Evolutionary conservation across 1,284 basidiomycete genomes (phyloP).

Genomic region (Tylopilus orsonianus): DNA sequence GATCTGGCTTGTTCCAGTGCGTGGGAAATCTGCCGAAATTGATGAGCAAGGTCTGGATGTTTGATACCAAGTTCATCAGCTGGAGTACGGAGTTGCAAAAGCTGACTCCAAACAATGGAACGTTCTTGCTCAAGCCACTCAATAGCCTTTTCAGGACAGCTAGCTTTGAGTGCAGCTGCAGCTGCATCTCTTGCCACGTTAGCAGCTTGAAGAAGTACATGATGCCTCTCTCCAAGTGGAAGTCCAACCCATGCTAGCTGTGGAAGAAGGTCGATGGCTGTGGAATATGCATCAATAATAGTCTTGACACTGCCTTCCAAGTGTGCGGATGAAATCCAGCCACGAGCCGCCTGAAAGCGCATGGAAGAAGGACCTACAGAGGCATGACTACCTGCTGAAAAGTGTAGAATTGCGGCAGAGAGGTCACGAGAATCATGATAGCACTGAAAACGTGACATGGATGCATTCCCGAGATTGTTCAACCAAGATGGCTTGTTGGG

Average conservation of each 20-base stretch:
- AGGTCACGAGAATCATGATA: background rate
- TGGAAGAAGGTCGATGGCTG: conserved; percentile 2
- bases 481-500: no score
- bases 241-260: conserved; percentile 9
- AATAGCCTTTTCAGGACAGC: background rate
- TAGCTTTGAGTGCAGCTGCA: background rate
- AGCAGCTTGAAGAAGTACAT: background rate
- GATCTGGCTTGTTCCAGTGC: background rate
- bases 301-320: background rate
- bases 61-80: background rate
- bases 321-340: background rate
- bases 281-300: background rate
- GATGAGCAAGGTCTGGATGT: background rate
- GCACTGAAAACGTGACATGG: background rate
- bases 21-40: background rate
- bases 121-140: conserved; percentile 11
- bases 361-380: background rate
- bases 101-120: conserved; percentile 3
- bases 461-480: no score
- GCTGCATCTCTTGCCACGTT: background rate
- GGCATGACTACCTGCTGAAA: background rate
- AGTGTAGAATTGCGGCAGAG: background rate
- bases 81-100: conserved; percentile 1
- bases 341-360: background rate
- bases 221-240: background rate